Evolutionary conservation across 1,284 basidiomycete genomes (phyloP).

Genomic region (Cystobasidium sp.): DNA sequence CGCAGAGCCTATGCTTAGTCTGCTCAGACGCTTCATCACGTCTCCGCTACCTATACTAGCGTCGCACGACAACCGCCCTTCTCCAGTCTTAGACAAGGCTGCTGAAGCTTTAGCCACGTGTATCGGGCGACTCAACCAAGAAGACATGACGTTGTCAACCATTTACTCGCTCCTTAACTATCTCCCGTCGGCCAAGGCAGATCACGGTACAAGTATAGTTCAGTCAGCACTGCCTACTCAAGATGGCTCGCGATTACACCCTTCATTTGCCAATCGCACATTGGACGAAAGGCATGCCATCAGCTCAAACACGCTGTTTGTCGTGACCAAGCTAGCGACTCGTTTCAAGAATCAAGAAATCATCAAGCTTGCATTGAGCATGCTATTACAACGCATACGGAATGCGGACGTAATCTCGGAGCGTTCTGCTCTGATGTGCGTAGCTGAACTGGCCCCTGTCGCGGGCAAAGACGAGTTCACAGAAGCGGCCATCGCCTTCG

Average conservation of each 20-base stretch:
- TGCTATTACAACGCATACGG: slow-evolving; percentile 35
- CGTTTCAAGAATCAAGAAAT: slow-evolving; percentile 23
- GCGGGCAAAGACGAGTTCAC: slow-evolving; percentile 22
- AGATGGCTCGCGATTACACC: slow-evolving; percentile 6
- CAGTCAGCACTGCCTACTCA: slow-evolving; percentile 16
- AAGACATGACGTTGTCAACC: slow-evolving; percentile 89
- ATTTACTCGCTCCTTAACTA: slow-evolving; percentile 95
- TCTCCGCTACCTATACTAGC: slow-evolving; percentile 85
- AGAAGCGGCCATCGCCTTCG: slow-evolving; percentile 30
- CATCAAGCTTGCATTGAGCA: slow-evolving; percentile 33
- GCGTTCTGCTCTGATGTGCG: slow-evolving; percentile 14
- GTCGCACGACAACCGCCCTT: slow-evolving; percentile 62
- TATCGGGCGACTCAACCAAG: slow-evolving; percentile 83
- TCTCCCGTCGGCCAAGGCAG: slow-evolving; percentile 73
- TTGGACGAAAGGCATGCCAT: slow-evolving; percentile 25
- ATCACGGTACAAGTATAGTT: slow-evolving; percentile 54
- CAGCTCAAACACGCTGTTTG: slow-evolving; percentile 15
- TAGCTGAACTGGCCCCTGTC: slow-evolving; percentile 19
- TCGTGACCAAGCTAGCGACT: slow-evolving; percentile 25
- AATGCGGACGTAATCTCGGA: slow-evolving; percentile 12
- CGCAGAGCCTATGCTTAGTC: slow-evolving; percentile 74
- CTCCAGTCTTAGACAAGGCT: slow-evolving; percentile 58
- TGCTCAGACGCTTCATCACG: slow-evolving; percentile 85
- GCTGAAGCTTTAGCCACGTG: slow-evolving; percentile 88
- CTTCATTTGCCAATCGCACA: slow-evolving; percentile 32